Percentiles rank a stretch among this genome's conserved stretches.
These are phyloP conservation scores for Debaryomyces sp. DNA, from an alignment of 1,139 yeast species.

Conservation along the genomic window DNA sequence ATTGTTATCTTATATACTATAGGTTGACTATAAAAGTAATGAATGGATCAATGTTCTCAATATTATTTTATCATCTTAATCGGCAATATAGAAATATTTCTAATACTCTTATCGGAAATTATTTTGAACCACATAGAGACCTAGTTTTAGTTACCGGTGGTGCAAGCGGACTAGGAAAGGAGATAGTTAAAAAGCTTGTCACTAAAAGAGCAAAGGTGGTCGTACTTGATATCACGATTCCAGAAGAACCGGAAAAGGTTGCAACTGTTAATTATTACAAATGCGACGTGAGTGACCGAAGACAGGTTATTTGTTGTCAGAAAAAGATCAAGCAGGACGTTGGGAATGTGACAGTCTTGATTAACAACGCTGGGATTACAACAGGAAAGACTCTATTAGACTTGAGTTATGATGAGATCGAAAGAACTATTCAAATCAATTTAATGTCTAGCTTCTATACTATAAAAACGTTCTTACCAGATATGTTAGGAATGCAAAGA, in stretches of 20 bases:
- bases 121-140: slow-evolving; percentile 53
- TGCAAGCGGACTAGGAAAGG: slow-evolving; percentile 70
- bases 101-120: slow-evolving; percentile 49
- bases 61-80: slow-evolving; percentile 21
- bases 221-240: slow-evolving; percentile 61
- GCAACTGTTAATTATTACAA: slow-evolving; percentile 53
- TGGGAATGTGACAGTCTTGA: slow-evolving; percentile 65
- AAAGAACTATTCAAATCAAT: slow-evolving; percentile 63
- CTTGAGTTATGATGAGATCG: slow-evolving; percentile 58
- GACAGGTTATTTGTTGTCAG: slow-evolving; percentile 41
- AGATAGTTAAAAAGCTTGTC: slow-evolving; percentile 52
- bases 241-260: slow-evolving; percentile 32
- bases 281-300: slow-evolving; percentile 68
- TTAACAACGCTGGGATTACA: slow-evolving; percentile 84
- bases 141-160: slow-evolving; percentile 86
- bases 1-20: neutral
- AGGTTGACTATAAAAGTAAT: neutral
- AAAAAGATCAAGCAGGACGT: slow-evolving; percentile 43
- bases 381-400: slow-evolving; percentile 60
- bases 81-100: slow-evolving; percentile 33
- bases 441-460: slow-evolving; percentile 70
- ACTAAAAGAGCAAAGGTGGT: slow-evolving; percentile 52
- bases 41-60: slow-evolving; percentile 1
- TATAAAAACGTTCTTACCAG: slow-evolving; percentile 70
- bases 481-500: slow-evolving; percentile 58